Evolutionary conservation across 495 filamentous ascomycete species (phyloP), one percentile per base, ranked within the genome.

Genomic region (Rusavskia elegans): DNA sequence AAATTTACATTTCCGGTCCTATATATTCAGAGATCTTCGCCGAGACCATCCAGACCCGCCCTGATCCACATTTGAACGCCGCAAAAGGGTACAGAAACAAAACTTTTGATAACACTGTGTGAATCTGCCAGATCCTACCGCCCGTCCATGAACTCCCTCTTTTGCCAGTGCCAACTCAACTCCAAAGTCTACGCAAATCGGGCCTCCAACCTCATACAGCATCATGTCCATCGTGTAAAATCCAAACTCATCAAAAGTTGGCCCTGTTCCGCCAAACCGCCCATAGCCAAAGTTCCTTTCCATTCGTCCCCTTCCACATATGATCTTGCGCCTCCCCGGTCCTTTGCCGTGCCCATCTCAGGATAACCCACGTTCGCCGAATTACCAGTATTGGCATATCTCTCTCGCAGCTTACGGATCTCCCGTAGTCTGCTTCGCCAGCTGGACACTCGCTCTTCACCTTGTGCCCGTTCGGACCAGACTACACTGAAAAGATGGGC

Each of bases 401-500:
- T 65, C 55, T 94, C 85, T 36, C 89, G 78, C 27, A 99, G 74
- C 49, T 78, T 73, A 58, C 82, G 83, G 60, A 99, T 94, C 61
- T 92, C 83, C 23, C 81, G 78, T 5, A 97, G 74, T 46, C 92
- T 80, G 50, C 83, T 85, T 27, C 88, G 80, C 89, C 92, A 96
- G 16, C 85, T 84, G 0, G 88, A 93, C 11, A 90, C 72, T 59
- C 95, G 79, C 32, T 35, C 32, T 67, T 95, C 89, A 53, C 85
- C 84, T 37, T 83, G 82, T 51, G 84, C 78, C 53, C 81, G 79
- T 59, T 82, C 83, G 10, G 69, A 67, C 87, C 92, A 96, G 44
- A 96, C 89, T 45, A 85, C 77, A 7, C 83, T 84, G 65, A 95
- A 95, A 17, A 96, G 86, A 13, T 86, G 93, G 1, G 93, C 89